phyloP scores from a whole-genome alignment of 2,329 filamentous ascomycete species.

The Pseudogymnoascus pannorum region DNA sequence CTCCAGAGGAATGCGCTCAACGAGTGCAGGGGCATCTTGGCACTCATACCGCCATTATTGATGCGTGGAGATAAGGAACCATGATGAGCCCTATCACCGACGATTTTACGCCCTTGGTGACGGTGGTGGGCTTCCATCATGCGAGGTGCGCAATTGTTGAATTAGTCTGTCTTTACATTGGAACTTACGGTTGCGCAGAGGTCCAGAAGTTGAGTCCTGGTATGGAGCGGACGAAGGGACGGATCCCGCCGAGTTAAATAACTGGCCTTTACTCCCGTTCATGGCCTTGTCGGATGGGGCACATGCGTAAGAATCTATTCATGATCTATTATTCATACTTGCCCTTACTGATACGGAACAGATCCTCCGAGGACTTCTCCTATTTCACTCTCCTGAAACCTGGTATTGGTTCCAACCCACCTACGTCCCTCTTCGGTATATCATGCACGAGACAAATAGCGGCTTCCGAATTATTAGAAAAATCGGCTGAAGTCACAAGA shows the following conservation, averaged over 20 bases:
- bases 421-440: slow-evolving; percentile 89
- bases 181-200: slow-evolving; percentile 35
- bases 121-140: slow-evolving; percentile 80
- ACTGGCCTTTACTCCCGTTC: slow-evolving; percentile 88
- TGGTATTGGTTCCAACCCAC: slow-evolving; percentile 44
- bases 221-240: slow-evolving; percentile 67
- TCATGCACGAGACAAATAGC: slow-evolving; percentile 91
- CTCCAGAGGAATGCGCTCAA: slow-evolving; percentile 4
- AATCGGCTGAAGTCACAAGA: slow-evolving; percentile 84
- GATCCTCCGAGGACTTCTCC: slow-evolving; percentile 89
- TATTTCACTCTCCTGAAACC: slow-evolving; percentile 87
- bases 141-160: slow-evolving; percentile 40
- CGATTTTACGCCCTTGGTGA: slow-evolving; percentile 60
- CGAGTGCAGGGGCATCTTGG: slow-evolving; percentile 1
- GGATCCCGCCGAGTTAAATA: slow-evolving; percentile 76
- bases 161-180: slow-evolving; percentile 5
- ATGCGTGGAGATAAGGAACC: slow-evolving; percentile 4
- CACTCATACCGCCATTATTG: slow-evolving; percentile 6
- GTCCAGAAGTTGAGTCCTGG: slow-evolving; percentile 91
- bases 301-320: slow-evolving; percentile 72
- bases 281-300: slow-evolving; percentile 96
- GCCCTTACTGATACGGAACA: slow-evolving; percentile 30
- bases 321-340: slow-evolving; percentile 20
- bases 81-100: slow-evolving; percentile 22
- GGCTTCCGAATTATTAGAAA: slow-evolving; percentile 65